phyloP scores from a whole-genome alignment of 768 basidiomycete species.

The Clitopilus passeckerianus region DNA sequence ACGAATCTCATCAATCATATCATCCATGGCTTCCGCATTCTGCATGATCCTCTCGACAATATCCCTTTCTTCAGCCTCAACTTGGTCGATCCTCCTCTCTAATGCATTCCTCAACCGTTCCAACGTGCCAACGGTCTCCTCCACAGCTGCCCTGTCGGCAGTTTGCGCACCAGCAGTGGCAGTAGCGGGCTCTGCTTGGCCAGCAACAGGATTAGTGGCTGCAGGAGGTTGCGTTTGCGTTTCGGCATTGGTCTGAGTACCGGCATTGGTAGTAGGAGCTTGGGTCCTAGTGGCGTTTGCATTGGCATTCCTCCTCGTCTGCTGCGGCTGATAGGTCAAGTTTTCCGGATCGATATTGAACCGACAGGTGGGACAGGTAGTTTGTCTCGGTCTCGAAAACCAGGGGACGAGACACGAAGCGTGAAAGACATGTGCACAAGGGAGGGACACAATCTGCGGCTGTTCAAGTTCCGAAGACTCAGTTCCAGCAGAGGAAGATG shows the following conservation, averaged over 20 bases:
- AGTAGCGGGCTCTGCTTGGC: background rate
- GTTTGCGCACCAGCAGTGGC: background rate
- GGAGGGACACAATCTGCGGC: slow-evolving; percentile 59
- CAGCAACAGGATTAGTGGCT: background rate
- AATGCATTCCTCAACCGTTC: background rate
- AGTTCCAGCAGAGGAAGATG: slow-evolving; percentile 12
- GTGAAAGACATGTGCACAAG: slow-evolving; percentile 82
- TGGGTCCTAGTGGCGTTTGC: background rate
- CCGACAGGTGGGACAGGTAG: slow-evolving; percentile 80
- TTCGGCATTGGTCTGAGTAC: slow-evolving; percentile 3
- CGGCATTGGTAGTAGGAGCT: slow-evolving; percentile 3
- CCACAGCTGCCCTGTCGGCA: background rate
- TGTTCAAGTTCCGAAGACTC: slow-evolving; percentile 9
- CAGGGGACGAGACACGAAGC: slow-evolving; percentile 74
- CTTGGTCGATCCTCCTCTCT: background rate
- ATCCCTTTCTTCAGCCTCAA: background rate
- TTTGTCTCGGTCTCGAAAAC: slow-evolving; percentile 75
- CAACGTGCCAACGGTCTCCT: background rate
- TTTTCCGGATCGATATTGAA: slow-evolving; percentile 82
- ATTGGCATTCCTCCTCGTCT: slow-evolving; percentile 1
- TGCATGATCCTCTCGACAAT: background rate
- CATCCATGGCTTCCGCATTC: background rate
- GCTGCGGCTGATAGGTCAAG: slow-evolving; percentile 34
- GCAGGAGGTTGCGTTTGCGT: background rate
- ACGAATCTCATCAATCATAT: too few relatives aligned